Evolutionary conservation across 2,329 filamentous ascomycete species (phyloP).

Genomic region (Beauveria caledonica): DNA sequence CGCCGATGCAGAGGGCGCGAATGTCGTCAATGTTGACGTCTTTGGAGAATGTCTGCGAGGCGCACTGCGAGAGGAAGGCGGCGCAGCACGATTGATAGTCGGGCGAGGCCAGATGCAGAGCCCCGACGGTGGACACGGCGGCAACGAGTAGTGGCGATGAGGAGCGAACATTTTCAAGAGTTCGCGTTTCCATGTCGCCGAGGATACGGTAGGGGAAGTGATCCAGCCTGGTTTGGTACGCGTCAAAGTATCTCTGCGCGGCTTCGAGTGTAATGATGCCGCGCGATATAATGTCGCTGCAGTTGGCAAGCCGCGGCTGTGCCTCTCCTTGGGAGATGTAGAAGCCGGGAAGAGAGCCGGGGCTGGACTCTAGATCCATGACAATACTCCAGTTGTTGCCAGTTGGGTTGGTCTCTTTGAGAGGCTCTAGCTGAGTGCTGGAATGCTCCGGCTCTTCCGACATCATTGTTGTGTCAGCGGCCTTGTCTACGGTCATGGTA

Average conservation of each 20-base stretch:
- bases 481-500: neutral
- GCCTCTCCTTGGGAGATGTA: slow-evolving; percentile 9
- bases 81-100: slow-evolving; percentile 9
- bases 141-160: slow-evolving; percentile 11
- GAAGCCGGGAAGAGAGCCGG: slow-evolving; percentile 5
- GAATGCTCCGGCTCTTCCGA: neutral
- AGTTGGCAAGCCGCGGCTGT: neutral
- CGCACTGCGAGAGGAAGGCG: slow-evolving; percentile 10
- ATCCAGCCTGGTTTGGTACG: slow-evolving; percentile 10
- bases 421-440: neutral
- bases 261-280: slow-evolving; percentile 10
- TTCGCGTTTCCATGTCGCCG: slow-evolving; percentile 3
- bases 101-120: slow-evolving; percentile 10
- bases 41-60: slow-evolving; percentile 7
- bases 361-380: slow-evolving; percentile 7
- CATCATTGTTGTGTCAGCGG: slow-evolving; percentile 1
- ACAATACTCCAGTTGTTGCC: slow-evolving; percentile 11
- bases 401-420: neutral
- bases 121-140: slow-evolving; percentile 11
- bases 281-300: slow-evolving; percentile 9
- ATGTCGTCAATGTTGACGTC: slow-evolving; percentile 49
- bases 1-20: slow-evolving; percentile 51
- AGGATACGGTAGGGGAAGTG: slow-evolving; percentile 12
- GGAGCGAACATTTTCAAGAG: slow-evolving; percentile 3
- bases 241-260: slow-evolving; percentile 6